Conservation (phyloP, 805 yeast genomes). For the Cyberlindnera petersonii region DNA sequence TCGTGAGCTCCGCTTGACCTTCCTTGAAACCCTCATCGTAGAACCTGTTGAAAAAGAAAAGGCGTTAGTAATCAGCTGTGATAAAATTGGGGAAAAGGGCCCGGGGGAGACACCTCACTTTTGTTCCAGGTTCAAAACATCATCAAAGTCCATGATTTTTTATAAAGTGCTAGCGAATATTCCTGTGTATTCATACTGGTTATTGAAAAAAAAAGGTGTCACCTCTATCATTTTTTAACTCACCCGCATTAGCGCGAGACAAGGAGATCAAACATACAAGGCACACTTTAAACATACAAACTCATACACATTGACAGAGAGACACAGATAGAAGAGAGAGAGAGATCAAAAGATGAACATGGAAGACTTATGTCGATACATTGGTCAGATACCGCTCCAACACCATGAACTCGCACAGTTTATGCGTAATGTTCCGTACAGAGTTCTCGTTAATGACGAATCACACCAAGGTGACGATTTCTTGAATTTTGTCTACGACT, state of each 20-base stretch:
- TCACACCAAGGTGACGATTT: conserved; percentile 8
- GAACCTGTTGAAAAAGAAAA: too few species aligned
- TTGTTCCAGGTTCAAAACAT: conserved; percentile 56
- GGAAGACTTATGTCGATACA: not conserved
- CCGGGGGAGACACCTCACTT: conserved; percentile 29
- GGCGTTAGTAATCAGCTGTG: too few species aligned
- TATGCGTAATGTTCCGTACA: conserved; percentile 1
- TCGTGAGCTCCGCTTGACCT: conserved; percentile 60
- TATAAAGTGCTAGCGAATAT: too few species aligned
- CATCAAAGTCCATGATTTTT: conserved; percentile 41
- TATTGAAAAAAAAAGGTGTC: conserved; percentile 1
- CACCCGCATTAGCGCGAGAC: too few species aligned
- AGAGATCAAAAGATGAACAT: too few species aligned
- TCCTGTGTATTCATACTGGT: too few species aligned
- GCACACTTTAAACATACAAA: too few species aligned
- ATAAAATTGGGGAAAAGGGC: not conserved
- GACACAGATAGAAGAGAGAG: too few species aligned
- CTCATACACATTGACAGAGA: too few species aligned
- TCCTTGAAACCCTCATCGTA: conserved; percentile 69
- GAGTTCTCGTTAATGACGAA: conserved; percentile 6
- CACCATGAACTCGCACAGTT: not conserved
- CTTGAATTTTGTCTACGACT: conserved; percentile 6
- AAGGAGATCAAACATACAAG: too few species aligned
- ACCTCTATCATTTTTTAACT: too few species aligned
- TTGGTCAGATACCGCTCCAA: not conserved